These are phyloP conservation scores for Colletotrichum godetiae DNA, from an alignment of 2,329 filamentous ascomycete genomes.

Conservation along the genomic window DNA sequence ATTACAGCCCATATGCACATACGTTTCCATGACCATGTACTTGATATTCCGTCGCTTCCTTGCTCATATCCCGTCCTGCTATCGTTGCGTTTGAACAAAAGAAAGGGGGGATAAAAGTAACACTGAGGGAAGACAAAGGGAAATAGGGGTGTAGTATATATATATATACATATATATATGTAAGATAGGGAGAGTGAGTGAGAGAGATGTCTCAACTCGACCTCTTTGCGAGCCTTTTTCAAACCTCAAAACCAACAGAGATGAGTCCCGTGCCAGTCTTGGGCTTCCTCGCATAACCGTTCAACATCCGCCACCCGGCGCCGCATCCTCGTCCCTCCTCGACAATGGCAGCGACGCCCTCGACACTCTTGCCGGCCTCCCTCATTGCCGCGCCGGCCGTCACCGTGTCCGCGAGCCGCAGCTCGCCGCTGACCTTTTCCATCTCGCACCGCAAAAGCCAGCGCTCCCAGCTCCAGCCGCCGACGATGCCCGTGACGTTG, in stretches of 20 bases:
- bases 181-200: neutral
- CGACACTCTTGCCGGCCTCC: slow-evolving; percentile 69
- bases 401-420: slow-evolving; percentile 64
- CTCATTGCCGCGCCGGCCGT: slow-evolving; percentile 61
- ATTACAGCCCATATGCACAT: slow-evolving; percentile 1
- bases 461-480: slow-evolving; percentile 93
- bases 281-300: slow-evolving; percentile 74
- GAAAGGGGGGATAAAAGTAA: neutral
- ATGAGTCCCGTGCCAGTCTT: slow-evolving; percentile 50
- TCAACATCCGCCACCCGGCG: slow-evolving; percentile 70
- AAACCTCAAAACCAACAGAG: slow-evolving; percentile 35
- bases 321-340: slow-evolving; percentile 72
- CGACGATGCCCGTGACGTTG: slow-evolving; percentile 82
- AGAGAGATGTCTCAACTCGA: neutral
- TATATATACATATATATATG: neutral
- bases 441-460: slow-evolving; percentile 91
- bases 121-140: neutral
- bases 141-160: neutral
- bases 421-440: slow-evolving; percentile 80
- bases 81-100: neutral
- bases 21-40: neutral
- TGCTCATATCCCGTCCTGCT: neutral
- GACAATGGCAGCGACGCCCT: slow-evolving; percentile 69
- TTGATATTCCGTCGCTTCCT: neutral
- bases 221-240: neutral